phyloP scores from a whole-genome alignment of 2,329 filamentous ascomycete species.

The Fusarium oligoseptatum region DNA sequence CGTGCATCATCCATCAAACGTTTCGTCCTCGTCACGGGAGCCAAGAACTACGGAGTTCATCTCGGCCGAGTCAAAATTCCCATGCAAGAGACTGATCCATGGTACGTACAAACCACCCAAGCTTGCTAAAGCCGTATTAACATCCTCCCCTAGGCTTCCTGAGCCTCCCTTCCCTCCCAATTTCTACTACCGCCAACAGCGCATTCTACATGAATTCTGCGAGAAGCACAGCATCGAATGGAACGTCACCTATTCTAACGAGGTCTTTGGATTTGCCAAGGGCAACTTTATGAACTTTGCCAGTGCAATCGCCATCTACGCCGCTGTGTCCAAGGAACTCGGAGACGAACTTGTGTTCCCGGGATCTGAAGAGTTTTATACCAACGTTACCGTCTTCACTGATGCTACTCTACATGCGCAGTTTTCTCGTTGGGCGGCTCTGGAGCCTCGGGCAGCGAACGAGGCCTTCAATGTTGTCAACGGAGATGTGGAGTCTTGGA shows the following conservation, averaged over 20 bases:
- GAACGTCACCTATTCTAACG: conserved; percentile 21
- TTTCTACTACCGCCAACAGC: conserved; percentile 18
- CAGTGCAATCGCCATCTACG: conserved; percentile 13
- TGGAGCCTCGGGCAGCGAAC: background rate
- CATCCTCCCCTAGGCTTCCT: background rate
- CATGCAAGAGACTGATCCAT: conserved; percentile 14
- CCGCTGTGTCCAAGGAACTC: background rate
- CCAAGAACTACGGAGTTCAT: conserved; percentile 20
- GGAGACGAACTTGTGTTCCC: background rate
- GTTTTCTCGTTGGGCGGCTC: background rate
- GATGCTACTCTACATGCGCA: background rate
- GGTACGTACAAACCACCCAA: background rate
- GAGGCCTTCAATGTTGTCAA: background rate
- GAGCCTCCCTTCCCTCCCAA: conserved; percentile 17
- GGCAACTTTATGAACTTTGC: conserved; percentile 28
- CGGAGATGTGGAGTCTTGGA: background rate
- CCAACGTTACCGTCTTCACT: background rate
- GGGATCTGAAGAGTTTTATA: background rate
- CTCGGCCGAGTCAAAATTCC: conserved; percentile 18
- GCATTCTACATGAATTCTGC: background rate
- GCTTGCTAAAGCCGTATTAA: background rate
- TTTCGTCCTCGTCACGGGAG: background rate
- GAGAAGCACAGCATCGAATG: background rate
- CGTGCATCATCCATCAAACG: conserved; percentile 10
- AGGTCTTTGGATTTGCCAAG: conserved; percentile 22